Evolutionary conservation across 768 basidiomycete species (phyloP).

Genomic region (Suillus lakei): DNA sequence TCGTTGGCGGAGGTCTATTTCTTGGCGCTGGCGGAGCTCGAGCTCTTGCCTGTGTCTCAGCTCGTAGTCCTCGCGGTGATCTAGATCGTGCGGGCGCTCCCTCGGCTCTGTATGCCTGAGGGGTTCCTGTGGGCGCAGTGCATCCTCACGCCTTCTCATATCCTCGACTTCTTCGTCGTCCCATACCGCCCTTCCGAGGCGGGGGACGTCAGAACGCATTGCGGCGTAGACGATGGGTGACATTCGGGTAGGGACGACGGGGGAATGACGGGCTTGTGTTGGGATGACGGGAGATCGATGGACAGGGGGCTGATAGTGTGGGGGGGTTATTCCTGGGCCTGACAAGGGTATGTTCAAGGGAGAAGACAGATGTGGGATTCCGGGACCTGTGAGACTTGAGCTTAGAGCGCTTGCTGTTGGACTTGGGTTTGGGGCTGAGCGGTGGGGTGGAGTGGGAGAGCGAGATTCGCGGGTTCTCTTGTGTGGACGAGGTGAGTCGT

Average conservation of each 20-base stretch:
- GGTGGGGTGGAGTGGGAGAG: constrained; percentile 13
- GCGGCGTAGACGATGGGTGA: constrained; percentile 1
- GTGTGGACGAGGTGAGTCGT: constrained; percentile 21
- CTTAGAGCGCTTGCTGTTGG: constrained; percentile 4
- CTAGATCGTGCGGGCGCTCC: constrained; percentile 12
- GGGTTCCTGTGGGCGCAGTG: constrained; percentile 9
- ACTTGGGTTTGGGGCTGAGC: neutral
- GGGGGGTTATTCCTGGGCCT: constrained; percentile 10
- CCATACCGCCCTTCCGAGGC: constrained; percentile 4
- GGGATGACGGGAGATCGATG: constrained; percentile 23
- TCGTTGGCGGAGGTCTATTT: neutral
- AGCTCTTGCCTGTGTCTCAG: constrained; percentile 1
- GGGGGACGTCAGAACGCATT: constrained; percentile 12
- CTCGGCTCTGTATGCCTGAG: constrained; percentile 18
- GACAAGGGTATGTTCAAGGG: constrained; percentile 1
- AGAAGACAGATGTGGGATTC: constrained; percentile 13
- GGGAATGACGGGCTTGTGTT: constrained; percentile 21
- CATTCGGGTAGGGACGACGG: constrained; percentile 17
- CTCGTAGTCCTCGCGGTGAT: neutral
- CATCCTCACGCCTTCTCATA: neutral
- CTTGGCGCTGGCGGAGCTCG: constrained; percentile 1
- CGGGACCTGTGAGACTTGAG: constrained; percentile 10
- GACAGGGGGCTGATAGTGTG: constrained; percentile 9
- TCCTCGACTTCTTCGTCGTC: constrained; percentile 10
- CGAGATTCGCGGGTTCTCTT: constrained; percentile 26